Base-by-base conservation (phyloP, 495 filamentous ascomycete species). In the Daldinia grandis region DNA sequence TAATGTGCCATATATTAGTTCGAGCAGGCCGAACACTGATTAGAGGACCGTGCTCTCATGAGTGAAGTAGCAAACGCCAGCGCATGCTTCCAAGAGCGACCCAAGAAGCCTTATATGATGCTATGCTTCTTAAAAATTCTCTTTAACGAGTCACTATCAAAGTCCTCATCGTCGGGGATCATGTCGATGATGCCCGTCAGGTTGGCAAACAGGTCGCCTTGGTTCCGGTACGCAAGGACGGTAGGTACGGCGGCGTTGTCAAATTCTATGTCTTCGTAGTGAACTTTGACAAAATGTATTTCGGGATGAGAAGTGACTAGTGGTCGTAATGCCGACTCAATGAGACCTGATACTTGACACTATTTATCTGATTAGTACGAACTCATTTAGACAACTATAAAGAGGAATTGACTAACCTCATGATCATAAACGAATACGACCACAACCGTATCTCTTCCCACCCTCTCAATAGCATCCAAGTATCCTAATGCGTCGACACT, bases 401-500 rank as follows among this genome's bases (percentile, higher is more conserved):
- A 1, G 64, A 47, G 61, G 24, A 56, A 44, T 60, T 50, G 58
- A 80, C 87, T 73, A 86, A 97, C 95, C 87, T 91, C 82, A 65
- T 93, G 89, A 76, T 98, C 93, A 79, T 94, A 97, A 63, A 99
- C 92, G 76, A 92, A 93, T 21, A 99, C 95, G 3, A 98, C 92
- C n/a, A 98, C 94, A 10, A 93, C 85, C 0, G 92, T 93, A 51
- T 94, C 93, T 19, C 88, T 78, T 40, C 87, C 83, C 4, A 94
- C 91, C 78, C 91, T 93, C 82, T 99, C 95, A 74, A 98, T 91
- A 56, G 95, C 96, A 81, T 98, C 94, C 56, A 99, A 86, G 72
- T 96, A 99, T 21, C 94, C 95, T 50, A 87, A 83, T 2, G 93
- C 95, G 82, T 99, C 95, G 14, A 99, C 95, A 27, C 85, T 86